Percentiles rank a stretch among this genome's conserved stretches.
These are phyloP conservation scores for Chrysoporthe austroafricana DNA, from an alignment of 2,329 filamentous ascomycete species.

Conservation along the genomic window DNA sequence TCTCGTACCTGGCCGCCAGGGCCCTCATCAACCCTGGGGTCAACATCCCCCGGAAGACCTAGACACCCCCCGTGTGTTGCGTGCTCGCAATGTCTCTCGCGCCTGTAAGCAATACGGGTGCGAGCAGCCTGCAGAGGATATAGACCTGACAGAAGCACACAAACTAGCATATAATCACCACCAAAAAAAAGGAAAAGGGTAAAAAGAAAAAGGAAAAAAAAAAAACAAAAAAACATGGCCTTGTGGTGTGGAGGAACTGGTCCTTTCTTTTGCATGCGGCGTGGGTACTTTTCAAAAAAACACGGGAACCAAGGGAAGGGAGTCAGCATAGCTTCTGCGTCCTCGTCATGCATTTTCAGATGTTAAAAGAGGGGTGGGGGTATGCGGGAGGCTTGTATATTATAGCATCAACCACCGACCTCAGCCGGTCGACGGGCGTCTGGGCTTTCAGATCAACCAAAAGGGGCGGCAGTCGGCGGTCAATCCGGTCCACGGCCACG, in stretches of 20 bases:
- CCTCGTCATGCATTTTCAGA: neutral
- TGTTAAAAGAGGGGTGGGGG: neutral
- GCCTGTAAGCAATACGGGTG: neutral
- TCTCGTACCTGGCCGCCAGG: constrained; percentile 68
- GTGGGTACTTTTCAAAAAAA: neutral
- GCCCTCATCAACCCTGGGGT: constrained; percentile 60
- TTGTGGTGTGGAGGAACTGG: neutral
- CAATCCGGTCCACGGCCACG: neutral
- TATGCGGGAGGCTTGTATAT: neutral
- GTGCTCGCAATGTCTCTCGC: neutral
- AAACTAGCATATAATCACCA: neutral
- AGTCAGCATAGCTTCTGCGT: neutral
- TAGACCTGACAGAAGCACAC: neutral
- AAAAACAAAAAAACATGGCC: neutral
- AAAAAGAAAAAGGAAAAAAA: neutral
- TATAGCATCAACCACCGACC: neutral
- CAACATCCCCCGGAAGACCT: constrained; percentile 48
- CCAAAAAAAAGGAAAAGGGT: neutral
- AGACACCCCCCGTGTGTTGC: neutral
- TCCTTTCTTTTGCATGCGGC: neutral
- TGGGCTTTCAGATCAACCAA: neutral
- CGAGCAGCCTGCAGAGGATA: neutral
- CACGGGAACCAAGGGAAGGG: neutral
- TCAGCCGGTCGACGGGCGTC: neutral
- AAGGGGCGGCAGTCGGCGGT: neutral